Evolutionary conservation across 2,329 filamentous ascomycete genomes (phyloP), one percentile per base, ranked within the genome.

Genomic region (Penicillium sp.): DNA sequence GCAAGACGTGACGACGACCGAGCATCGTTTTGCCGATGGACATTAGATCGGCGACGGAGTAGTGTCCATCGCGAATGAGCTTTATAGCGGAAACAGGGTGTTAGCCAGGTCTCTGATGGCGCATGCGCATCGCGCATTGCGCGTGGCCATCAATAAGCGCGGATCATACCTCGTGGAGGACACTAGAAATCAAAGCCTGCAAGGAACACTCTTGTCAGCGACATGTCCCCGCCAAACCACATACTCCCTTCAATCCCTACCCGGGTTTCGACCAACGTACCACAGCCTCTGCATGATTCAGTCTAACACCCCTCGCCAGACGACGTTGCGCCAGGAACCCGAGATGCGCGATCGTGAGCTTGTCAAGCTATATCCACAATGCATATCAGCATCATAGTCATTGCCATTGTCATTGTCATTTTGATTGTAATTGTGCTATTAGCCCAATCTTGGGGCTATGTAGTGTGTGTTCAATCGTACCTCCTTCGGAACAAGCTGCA

Each of bases 41-140:
- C 93, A 98, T 98, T 75, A 98, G 91, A 77, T 97, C 93, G 42
- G 93, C 90, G 58, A 98, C 94, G 15, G 86, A 91, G 81, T 97
- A 92, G 69, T 90, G 88, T 75, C 94, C 94, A 94, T 98, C 94
- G 77, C 94, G 93, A 77, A 98, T 96, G 72, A 97, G 89, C 85
- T 89, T 50, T 53, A 56, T 6, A 33, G 19, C 2, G 15, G 17
- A 2, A 26, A 3, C 49, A 12, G 1, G 12, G 17, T 22, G 17
- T 44, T 30, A 28, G n/a, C n/a, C n/a, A n/a, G n/a, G n/a, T n/a
- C n/a, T n/a, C n/a, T n/a, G n/a, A n/a, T n/a, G n/a, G n/a, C n/a
- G n/a, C n/a, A n/a, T n/a, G n/a, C n/a, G n/a, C n/a, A n/a, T n/a
- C n/a, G n/a, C 30, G 40, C 42, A 42, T 50, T 3, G 33, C 19